Base-by-base conservation (phyloP, 441 rosid species). In the Brassica hybrid region DNA sequence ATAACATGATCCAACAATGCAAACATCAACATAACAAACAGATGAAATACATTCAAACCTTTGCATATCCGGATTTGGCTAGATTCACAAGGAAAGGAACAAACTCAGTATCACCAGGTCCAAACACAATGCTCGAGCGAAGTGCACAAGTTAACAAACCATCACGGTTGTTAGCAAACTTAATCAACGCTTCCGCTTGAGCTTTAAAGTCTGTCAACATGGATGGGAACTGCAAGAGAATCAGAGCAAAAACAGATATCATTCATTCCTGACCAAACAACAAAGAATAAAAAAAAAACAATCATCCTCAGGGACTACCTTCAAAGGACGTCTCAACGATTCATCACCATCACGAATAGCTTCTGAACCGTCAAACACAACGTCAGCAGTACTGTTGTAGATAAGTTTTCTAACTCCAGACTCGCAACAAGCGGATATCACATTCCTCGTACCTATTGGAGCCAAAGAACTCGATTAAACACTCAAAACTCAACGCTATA, bases 121-220 rank as follows among this genome's bases (percentile, higher is more conserved):
- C 98, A 83, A 91, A 93, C 59, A 87, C 89, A 80, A 84, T 93
- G 84, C 98, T 88, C 73, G 99, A 90, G 48, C 99, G 91, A 83
- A 95, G 94, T 66, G 88, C 85, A 80, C 97, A 93, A 17, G 99
- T 95, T 83, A 95, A 85, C 68, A 93, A 94, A 69, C 98, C 92
- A 69, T 90, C 91, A 69, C 82, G 81, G 73, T 88, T 81, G 66
- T 95, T 93, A 64, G 99, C 96, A 83, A 79, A 84, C 79, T 88
- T 82, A 74, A 95, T 74, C 78, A 91, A 74, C 18, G 85, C 91
- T 83, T 95, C 99, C 32, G 99, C 97, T 84, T 95, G 99, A 87
- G 96, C 96, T 85, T 86, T 95, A 50, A 95, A 92, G 83, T 93
- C 99, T 83, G 74, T 88, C 84, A 88, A 62, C 81, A 72, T 76